Evolutionary conservation across 345 rosid species (phyloP).

Genomic region (Laguncularia racemosa): DNA sequence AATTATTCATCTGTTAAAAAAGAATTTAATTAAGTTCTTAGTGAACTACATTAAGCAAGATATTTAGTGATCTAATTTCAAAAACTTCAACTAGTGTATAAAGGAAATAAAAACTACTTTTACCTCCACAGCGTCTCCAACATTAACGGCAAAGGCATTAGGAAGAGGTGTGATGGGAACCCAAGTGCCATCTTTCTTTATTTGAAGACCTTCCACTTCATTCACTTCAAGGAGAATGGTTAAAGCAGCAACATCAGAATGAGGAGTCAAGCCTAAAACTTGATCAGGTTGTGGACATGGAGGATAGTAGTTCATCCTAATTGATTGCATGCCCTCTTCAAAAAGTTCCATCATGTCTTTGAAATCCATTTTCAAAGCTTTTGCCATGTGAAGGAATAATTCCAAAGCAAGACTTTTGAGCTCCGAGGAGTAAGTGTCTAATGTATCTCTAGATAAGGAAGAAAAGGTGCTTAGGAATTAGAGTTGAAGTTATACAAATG

Average conservation of each 20-base stretch:
- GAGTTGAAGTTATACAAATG: too few species aligned
- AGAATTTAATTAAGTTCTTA: too few species aligned
- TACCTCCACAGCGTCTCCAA: slow-evolving; percentile 13
- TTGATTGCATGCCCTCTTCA: slow-evolving; percentile 6
- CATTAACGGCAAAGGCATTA: slow-evolving; percentile 3
- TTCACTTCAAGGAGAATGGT: slow-evolving; percentile 19
- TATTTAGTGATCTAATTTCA: background rate
- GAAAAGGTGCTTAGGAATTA: too few species aligned
- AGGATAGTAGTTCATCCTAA: slow-evolving; percentile 14
- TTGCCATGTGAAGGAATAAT: slow-evolving; percentile 8
- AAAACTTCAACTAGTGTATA: background rate
- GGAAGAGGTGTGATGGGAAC: slow-evolving; percentile 13
- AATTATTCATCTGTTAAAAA: too few species aligned
- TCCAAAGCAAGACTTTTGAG: slow-evolving; percentile 8
- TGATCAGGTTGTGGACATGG: slow-evolving; percentile 12
- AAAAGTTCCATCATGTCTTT: slow-evolving; percentile 5
- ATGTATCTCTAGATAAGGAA: slow-evolving; percentile 5
- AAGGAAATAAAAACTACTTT: background rate
- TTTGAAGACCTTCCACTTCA: slow-evolving; percentile 11
- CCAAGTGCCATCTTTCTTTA: slow-evolving; percentile 9
- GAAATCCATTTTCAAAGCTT: slow-evolving; percentile 9
- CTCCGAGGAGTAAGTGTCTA: slow-evolving; percentile 12
- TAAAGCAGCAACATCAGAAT: slow-evolving; percentile 7
- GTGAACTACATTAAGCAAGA: too few species aligned
- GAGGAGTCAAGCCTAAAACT: slow-evolving; percentile 11